Percentiles rank a stretch among this genome's conserved stretches.
phyloP scores from a whole-genome alignment of 331 rosid genomes.

The Arachis monticola region DNA sequence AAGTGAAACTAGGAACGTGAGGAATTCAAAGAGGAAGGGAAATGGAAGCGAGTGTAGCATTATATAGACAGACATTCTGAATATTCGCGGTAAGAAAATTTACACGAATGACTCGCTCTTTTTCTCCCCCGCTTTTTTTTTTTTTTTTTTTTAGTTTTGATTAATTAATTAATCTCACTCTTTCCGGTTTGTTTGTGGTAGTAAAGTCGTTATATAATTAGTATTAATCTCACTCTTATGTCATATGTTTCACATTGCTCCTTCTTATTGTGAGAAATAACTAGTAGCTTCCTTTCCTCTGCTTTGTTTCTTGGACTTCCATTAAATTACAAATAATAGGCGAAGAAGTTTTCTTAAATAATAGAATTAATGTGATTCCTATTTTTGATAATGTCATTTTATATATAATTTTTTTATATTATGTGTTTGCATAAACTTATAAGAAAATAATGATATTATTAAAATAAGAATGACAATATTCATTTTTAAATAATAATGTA shows the following conservation, averaged over 20 bases:
- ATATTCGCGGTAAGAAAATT: constrained; percentile 25
- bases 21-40: constrained; percentile 29
- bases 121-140: not conserved
- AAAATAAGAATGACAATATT: no score
- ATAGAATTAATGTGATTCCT: no score
- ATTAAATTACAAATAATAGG: no score
- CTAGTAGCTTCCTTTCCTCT: not conserved
- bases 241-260: not conserved
- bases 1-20: constrained; percentile 19
- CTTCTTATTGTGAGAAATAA: not conserved
- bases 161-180: not conserved
- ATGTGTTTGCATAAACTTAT: no score
- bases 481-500: no score
- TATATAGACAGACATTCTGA: constrained; percentile 12
- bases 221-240: not conserved
- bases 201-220: not conserved
- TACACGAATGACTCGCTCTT: constrained; percentile 55
- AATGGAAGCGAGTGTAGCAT: not conserved
- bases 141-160: not conserved
- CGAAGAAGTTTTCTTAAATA: no score
- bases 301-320: no score
- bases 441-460: no score
- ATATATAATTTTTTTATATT: no score
- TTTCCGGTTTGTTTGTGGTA: not conserved
- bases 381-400: no score